Conservation (phyloP, 495 filamentous ascomycete species). For the Neurospora sp. region DNA sequence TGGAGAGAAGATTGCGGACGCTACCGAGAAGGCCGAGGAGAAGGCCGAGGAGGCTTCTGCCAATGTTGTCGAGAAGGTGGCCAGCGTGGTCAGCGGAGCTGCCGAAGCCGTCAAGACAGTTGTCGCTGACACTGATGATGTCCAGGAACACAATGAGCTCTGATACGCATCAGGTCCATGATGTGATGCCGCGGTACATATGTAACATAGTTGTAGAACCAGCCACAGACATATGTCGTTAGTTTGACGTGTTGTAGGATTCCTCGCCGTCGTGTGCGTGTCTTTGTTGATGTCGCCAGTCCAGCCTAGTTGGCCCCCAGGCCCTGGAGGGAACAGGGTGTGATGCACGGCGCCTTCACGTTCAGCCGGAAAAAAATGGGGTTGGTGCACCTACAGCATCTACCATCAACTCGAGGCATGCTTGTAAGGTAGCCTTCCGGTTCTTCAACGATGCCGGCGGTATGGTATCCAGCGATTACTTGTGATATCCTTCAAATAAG, state of each 20-base stretch:
- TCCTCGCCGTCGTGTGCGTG: neutral
- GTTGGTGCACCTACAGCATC: neutral
- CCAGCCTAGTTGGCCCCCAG: neutral
- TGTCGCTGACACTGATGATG: constrained; percentile 39
- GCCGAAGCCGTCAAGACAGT: constrained; percentile 36
- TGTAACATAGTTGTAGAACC: neutral
- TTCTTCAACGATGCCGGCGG: neutral
- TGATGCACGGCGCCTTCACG: neutral
- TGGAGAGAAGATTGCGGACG: constrained; percentile 33
- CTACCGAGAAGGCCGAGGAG: constrained; percentile 17
- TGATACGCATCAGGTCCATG: constrained; percentile 9
- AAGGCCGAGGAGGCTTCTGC: constrained; percentile 24
- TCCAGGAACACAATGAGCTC: constrained; percentile 44
- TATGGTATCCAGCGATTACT: neutral
- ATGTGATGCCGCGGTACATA: neutral
- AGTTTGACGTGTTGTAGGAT: neutral
- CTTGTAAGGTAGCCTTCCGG: neutral
- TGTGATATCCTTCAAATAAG: neutral
- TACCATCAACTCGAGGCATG: neutral
- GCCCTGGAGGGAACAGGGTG: neutral
- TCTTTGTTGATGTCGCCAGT: neutral
- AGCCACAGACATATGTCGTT: neutral
- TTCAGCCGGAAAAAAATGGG: neutral
- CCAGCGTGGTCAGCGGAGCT: constrained; percentile 32
- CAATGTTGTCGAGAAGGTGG: constrained; percentile 35